Percentiles rank a stretch among this genome's conserved stretches.
Evolutionary conservation across 129 eudicot genomes (phyloP).

Genomic region (Saposhnikovia divaricata): DNA sequence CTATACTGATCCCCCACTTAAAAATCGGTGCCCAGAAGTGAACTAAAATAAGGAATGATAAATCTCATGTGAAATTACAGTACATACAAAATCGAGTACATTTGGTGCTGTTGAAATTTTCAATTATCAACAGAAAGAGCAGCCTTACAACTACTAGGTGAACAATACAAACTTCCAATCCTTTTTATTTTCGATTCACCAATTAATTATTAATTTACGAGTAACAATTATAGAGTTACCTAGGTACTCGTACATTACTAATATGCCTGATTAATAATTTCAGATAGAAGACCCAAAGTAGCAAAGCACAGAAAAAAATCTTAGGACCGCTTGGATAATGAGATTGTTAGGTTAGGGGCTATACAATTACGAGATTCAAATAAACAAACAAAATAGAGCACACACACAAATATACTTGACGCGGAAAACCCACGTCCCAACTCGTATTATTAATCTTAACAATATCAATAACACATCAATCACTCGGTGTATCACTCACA

Average conservation of each 20-base stretch:
- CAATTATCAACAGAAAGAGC: background rate
- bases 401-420: no score
- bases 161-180: background rate
- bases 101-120: no score
- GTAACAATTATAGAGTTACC: background rate
- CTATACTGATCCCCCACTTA: conserved; percentile 97
- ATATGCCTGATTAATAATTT: no score
- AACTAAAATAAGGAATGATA: conserved; percentile 34
- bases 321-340: no score
- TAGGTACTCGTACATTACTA: background rate
- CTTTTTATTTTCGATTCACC: background rate
- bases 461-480: no score
- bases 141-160: no score
- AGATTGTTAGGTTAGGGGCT: no score
- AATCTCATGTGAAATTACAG: background rate
- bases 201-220: background rate
- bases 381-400: no score
- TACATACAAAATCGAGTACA: background rate
- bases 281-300: background rate
- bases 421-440: no score
- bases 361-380: no score
- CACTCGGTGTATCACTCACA: no score
- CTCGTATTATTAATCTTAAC: no score
- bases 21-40: conserved; percentile 99
- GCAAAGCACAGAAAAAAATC: background rate